Conservation (phyloP, 495 filamentous ascomycete species). For the Aspergillus saccharolyticus region DNA sequence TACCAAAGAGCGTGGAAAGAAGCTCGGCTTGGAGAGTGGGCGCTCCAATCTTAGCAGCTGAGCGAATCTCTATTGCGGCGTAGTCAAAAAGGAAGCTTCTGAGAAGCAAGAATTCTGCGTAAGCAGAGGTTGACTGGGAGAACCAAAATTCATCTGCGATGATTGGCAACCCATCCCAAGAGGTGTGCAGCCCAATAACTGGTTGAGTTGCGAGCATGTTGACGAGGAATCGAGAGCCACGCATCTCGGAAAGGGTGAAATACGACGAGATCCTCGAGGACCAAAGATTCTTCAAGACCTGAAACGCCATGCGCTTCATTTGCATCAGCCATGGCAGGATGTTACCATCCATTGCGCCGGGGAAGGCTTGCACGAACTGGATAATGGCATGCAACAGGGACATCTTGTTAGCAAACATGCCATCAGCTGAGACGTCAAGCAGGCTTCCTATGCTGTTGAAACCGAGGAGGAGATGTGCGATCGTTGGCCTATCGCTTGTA, state of each 20-base stretch:
- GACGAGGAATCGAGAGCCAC: conserved; percentile 67
- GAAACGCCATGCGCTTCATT: conserved; percentile 68
- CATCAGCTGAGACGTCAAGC: conserved; percentile 57
- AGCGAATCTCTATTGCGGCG: conserved; percentile 74
- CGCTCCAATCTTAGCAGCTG: conserved; percentile 61
- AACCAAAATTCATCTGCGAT: conserved; percentile 58
- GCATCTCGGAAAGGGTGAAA: conserved; percentile 71
- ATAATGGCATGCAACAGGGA: conserved; percentile 84
- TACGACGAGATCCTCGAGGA: conserved; percentile 71
- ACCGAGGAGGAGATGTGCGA: conserved; percentile 87
- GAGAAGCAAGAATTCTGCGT: conserved; percentile 67
- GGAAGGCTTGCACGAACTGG: conserved; percentile 56
- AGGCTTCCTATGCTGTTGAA: conserved; percentile 66
- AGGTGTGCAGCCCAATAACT: conserved; percentile 54
- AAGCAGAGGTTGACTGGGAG: conserved; percentile 54
- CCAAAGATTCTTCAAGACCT: conserved; percentile 77
- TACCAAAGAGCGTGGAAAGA: conserved; percentile 73
- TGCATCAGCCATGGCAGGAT: conserved; percentile 66
- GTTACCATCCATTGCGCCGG: conserved; percentile 53
- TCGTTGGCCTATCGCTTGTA: conserved; percentile 65
- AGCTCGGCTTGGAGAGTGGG: conserved; percentile 73
- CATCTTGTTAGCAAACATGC: conserved; percentile 58
- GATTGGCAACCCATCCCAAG: conserved; percentile 62
- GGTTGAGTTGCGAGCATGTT: conserved; percentile 60
- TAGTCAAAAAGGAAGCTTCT: conserved; percentile 77